phyloP scores from a whole-genome alignment of 2,329 filamentous ascomycete genomes.

The Botryotinia globosa region DNA sequence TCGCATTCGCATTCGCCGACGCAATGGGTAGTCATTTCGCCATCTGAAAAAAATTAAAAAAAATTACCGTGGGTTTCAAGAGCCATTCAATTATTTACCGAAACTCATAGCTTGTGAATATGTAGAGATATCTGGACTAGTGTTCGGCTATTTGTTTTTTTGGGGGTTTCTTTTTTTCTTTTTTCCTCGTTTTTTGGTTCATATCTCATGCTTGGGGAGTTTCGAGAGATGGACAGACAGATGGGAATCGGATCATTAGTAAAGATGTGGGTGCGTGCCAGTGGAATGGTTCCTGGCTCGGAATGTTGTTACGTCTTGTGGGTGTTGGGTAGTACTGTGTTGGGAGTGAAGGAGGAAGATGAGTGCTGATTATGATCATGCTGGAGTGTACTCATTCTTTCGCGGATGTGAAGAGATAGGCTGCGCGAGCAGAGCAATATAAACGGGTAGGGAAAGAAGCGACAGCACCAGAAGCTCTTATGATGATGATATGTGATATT shows the following conservation, averaged over 20 bases:
- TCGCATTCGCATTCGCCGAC: not conserved
- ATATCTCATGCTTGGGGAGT: not conserved
- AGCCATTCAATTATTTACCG: not conserved
- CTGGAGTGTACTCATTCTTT: not conserved
- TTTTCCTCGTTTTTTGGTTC: not conserved
- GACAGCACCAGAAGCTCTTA: not conserved
- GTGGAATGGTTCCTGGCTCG: not conserved
- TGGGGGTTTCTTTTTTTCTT: not conserved
- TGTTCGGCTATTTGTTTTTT: not conserved
- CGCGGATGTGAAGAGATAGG: not conserved
- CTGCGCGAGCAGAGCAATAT: not conserved
- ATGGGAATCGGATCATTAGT: not conserved
- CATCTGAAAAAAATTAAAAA: not conserved
- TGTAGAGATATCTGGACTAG: not conserved
- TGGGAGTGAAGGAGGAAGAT: not conserved
- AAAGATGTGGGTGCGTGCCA: not conserved
- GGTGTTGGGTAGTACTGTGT: not conserved
- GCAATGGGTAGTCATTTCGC: not conserved
- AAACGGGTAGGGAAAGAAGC: not conserved
- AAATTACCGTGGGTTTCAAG: accelerated
- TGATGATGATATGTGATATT: not conserved
- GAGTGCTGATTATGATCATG: not conserved
- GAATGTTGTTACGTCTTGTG: not conserved
- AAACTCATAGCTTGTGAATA: not conserved
- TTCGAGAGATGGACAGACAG: not conserved